Conservation (phyloP, 2,329 filamentous ascomycete genomes). For the Neopestalotiopsis sp. region DNA sequence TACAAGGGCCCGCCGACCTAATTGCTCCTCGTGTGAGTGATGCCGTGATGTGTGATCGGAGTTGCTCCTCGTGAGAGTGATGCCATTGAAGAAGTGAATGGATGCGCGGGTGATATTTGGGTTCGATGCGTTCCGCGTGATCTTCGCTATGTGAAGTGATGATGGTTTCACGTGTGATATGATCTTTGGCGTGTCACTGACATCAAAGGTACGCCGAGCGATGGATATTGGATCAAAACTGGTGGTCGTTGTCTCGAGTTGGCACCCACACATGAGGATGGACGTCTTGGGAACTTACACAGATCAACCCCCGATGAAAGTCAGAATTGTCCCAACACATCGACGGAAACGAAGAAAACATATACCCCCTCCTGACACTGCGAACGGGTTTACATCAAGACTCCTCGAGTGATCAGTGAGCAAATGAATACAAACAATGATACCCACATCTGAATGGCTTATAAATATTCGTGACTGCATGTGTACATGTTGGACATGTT, state of each 20-base stretch:
- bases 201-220: background rate
- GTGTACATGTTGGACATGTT: background rate
- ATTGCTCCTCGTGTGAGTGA: slow-evolving; percentile 11
- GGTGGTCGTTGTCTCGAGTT: slow-evolving; percentile 15
- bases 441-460: background rate
- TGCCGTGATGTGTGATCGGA: background rate
- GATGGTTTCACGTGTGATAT: slow-evolving; percentile 10
- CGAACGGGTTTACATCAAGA: background rate
- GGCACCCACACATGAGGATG: slow-evolving; percentile 11
- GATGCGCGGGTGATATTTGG: background rate
- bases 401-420: background rate
- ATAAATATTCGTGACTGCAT: background rate
- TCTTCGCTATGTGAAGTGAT: slow-evolving; percentile 13
- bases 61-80: slow-evolving; percentile 7
- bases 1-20: slow-evolving; percentile 55
- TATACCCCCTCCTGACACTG: background rate
- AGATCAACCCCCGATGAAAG: background rate
- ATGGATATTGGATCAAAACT: background rate
- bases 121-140: slow-evolving; percentile 9
- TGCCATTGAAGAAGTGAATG: background rate
- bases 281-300: slow-evolving; percentile 9
- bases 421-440: slow-evolving; percentile 13
- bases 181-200: slow-evolving; percentile 1
- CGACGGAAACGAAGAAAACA: background rate
- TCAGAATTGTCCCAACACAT: background rate